Evolutionary conservation across 169 alveolate genomes (phyloP).

Genomic region (Theileria parva): DNA sequence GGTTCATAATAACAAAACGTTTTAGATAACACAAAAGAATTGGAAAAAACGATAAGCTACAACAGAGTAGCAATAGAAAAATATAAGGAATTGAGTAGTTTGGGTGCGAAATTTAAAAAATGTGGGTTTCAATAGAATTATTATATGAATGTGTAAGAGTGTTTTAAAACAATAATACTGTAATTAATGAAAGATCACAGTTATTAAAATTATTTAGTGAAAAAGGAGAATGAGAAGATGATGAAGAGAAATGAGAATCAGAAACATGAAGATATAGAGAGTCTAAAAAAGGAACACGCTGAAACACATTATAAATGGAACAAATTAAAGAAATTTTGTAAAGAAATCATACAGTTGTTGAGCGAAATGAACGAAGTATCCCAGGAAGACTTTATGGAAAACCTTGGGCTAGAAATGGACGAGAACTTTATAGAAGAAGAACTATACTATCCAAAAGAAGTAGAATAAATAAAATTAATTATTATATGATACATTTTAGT

Average conservation of each 20-base stretch:
- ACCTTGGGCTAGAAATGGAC: slow-evolving; percentile 3
- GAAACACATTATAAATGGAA: slow-evolving; percentile 5
- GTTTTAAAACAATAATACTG: background rate
- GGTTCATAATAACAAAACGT: background rate
- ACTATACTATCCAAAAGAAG: background rate
- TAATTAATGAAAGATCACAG: background rate
- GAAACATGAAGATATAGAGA: background rate
- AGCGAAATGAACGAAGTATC: slow-evolving; percentile 8
- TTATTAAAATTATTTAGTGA: background rate
- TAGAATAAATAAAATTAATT: background rate
- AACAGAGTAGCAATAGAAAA: background rate
- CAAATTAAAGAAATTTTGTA: background rate
- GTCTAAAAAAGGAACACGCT: background rate
- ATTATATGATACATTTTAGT: background rate
- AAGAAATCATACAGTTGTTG: background rate
- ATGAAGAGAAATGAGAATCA: background rate
- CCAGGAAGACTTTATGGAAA: slow-evolving; percentile 3
- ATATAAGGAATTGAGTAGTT: background rate
- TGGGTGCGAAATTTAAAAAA: background rate
- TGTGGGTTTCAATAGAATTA: background rate
- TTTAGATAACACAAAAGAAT: background rate
- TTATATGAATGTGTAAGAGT: background rate
- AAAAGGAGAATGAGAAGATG: background rate
- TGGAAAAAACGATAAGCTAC: background rate
- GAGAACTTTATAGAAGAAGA: background rate